A percentile compares a stretch with the other conserved stretches of the same genome.
phyloP scores from a whole-genome alignment of 2,329 filamentous ascomycete genomes.

The Verticillium alfalfae region DNA sequence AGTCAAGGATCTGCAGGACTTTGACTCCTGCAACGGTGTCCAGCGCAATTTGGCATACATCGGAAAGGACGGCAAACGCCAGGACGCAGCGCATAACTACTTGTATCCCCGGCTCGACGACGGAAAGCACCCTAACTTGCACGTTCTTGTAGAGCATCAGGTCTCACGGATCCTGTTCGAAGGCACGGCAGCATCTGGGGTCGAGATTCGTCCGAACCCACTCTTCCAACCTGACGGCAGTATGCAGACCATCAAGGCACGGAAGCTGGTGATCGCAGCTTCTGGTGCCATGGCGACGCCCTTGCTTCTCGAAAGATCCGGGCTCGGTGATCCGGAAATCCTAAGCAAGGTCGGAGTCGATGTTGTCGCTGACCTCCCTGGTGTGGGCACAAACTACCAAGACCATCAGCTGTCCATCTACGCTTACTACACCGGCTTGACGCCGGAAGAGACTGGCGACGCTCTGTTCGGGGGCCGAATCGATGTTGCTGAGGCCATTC shows the following conservation, averaged over 20 bases:
- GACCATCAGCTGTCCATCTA: conserved; percentile 51
- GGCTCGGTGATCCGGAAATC: conserved; percentile 46
- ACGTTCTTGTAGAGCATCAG: conserved; percentile 46
- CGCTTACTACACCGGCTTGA: conserved; percentile 34
- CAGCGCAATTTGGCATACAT: conserved; percentile 43
- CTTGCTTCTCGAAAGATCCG: conserved; percentile 55
- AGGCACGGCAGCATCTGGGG: conserved; percentile 44
- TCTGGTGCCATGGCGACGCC: conserved; percentile 49
- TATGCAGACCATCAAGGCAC: conserved; percentile 35
- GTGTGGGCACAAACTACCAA: conserved; percentile 49
- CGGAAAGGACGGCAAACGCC: conserved; percentile 44
- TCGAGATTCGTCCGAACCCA: conserved; percentile 48
- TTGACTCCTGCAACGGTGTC: conserved; percentile 31
- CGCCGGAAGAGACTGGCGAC: conserved; percentile 36
- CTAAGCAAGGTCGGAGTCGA: conserved; percentile 41
- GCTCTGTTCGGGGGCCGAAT: conserved; percentile 41
- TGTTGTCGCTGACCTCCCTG: conserved; percentile 38
- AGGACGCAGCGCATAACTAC: conserved; percentile 52
- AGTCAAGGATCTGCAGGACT: conserved; percentile 46
- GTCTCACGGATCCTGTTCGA: conserved; percentile 47
- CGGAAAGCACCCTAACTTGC: conserved; percentile 43
- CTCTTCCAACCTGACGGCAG: conserved; percentile 28
- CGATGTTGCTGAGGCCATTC: conserved; percentile 37
- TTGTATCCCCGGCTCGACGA: conserved; percentile 45
- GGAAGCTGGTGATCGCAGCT: conserved; percentile 45